A percentile compares a stretch with the other conserved stretches of the same genome.
Evolutionary conservation across 768 basidiomycete species (phyloP).

Genomic region (Trametes coccinea): DNA sequence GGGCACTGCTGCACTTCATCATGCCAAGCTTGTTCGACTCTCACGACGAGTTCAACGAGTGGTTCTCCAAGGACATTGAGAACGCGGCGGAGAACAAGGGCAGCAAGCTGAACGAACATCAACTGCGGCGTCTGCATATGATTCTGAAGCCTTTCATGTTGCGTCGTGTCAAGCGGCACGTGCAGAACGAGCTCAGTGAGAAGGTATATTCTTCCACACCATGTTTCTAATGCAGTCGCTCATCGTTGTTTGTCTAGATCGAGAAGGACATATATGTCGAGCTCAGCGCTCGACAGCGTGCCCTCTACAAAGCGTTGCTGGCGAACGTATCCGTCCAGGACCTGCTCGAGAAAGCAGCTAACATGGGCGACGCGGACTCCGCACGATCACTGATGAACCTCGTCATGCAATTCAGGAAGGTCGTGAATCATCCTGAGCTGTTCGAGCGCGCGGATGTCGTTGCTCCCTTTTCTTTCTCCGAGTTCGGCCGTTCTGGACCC

Average conservation of each 20-base stretch:
- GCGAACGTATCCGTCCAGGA: conserved; percentile 95
- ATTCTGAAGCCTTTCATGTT: conserved; percentile 99
- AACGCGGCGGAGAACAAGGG: conserved; percentile 91
- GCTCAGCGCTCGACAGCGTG: conserved; percentile 88
- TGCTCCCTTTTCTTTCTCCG: conserved; percentile 87
- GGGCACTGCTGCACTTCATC: conserved; percentile 98
- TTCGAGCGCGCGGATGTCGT: conserved; percentile 97
- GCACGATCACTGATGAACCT: conserved; percentile 97
- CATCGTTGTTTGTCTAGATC: conserved; percentile 55
- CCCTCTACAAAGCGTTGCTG: conserved; percentile 84
- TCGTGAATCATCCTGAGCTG: conserved; percentile 97
- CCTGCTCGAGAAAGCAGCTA: conserved; percentile 89
- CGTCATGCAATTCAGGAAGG: conserved; percentile 99
- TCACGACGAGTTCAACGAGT: conserved; percentile 98
- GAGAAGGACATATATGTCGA: conserved; percentile 96
- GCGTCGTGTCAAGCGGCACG: conserved; percentile 93
- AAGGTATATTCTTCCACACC: conserved; percentile 62
- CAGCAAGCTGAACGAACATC: conserved; percentile 90
- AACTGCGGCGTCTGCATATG: conserved; percentile 94
- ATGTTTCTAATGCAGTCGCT: background rate
- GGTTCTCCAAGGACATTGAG: conserved; percentile 99
- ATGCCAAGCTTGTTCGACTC: conserved; percentile 99
- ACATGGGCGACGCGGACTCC: conserved; percentile 87
- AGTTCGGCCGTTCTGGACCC: conserved; percentile 78
- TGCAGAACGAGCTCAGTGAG: conserved; percentile 99